These are phyloP conservation scores for Macrocystidia cucumis DNA, from an alignment of 1,284 basidiomycete species.

Conservation along the genomic window DNA sequence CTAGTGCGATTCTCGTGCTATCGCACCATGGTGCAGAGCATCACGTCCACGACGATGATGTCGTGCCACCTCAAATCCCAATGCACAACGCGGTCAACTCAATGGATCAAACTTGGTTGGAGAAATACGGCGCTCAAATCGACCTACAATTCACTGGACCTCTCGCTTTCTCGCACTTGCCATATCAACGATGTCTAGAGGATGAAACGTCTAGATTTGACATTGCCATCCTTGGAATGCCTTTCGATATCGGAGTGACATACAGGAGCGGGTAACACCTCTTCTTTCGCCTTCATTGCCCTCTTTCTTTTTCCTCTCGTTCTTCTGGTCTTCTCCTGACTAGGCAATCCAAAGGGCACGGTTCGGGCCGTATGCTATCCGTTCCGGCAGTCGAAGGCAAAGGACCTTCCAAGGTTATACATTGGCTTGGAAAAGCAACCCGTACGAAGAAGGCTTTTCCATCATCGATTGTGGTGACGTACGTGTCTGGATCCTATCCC, in stretches of 20 bases:
- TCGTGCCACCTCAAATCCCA: conserved; percentile 8
- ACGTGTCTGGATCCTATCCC: too few relatives aligned
- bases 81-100: conserved; percentile 5
- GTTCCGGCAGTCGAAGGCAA: conserved; percentile 68
- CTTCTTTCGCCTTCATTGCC: too few relatives aligned
- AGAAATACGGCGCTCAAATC: conserved; percentile 65
- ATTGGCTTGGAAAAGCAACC: conserved; percentile 60
- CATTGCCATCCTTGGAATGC: conserved; percentile 73
- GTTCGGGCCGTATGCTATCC: conserved; percentile 78
- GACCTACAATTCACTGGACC: conserved; percentile 69
- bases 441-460: conserved; percentile 47
- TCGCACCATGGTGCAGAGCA: too few relatives aligned
- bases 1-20: too few relatives aligned
- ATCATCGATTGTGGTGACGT: conserved; percentile 82
- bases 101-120: conserved; percentile 41
- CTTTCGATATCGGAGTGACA: conserved; percentile 70
- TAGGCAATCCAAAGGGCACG: conserved; percentile 42
- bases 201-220: conserved; percentile 49
- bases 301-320: neutral
- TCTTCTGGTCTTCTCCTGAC: conserved; percentile 1
- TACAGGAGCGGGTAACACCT: conserved; percentile 61
- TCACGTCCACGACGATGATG: conserved; percentile 1
- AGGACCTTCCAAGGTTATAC: conserved; percentile 50
- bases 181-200: conserved; percentile 66
- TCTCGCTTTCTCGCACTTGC: conserved; percentile 64